phyloP scores from a whole-genome alignment of 441 rosid genomes.

The Metrosideros polymorpha region DNA sequence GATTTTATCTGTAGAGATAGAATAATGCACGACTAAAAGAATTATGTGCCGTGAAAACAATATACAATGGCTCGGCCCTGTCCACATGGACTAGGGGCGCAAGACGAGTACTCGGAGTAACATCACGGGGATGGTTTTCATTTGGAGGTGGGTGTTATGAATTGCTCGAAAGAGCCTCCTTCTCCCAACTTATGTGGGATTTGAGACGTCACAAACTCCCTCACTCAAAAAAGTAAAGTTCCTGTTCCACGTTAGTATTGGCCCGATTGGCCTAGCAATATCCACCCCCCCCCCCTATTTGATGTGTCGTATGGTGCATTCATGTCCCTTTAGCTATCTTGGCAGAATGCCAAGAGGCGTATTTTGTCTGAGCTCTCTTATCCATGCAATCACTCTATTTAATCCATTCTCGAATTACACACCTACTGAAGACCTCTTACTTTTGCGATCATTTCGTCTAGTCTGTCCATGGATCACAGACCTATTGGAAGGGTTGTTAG shows the following conservation, averaged over 20 bases:
- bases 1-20: neutral
- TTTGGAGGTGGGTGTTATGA: neutral
- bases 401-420: too few relatives aligned
- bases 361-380: neutral
- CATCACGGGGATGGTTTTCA: neutral
- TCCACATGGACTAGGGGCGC: neutral
- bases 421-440: too few relatives aligned
- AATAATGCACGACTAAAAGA: neutral
- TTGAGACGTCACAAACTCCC: neutral
- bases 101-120: neutral
- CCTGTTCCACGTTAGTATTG: too few relatives aligned
- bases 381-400: rapidly evolving
- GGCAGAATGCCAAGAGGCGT: neutral
- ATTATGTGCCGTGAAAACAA: neutral
- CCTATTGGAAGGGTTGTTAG: neutral
- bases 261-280: too few relatives aligned
- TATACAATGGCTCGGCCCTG: neutral
- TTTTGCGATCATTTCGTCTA: neutral
- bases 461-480: neutral
- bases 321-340: neutral
- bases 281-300: too few relatives aligned
- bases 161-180: neutral
- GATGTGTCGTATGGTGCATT: neutral
- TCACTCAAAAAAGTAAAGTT: too few relatives aligned
- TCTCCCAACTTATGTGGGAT: neutral